Evolutionary conservation across 2,329 filamentous ascomycete genomes (phyloP), one percentile per base, ranked within the genome.

Genomic region (Colletotrichum coccodes): DNA sequence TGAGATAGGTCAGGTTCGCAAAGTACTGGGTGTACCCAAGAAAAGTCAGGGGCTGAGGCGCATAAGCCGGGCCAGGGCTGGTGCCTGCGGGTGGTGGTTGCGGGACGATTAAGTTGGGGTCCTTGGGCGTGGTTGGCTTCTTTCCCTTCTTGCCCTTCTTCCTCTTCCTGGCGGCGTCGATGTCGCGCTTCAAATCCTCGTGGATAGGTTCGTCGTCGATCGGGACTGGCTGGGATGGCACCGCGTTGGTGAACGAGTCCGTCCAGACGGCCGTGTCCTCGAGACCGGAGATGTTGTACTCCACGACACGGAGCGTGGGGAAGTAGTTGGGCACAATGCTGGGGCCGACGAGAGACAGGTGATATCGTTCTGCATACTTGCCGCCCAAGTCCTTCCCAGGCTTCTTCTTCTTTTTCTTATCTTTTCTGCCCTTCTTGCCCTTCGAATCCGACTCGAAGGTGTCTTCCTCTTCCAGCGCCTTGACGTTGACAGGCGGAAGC

Each of bases 301-400:
- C 94, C 72, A 95, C 85, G n/a, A 99, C 87, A n/a, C 95, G 89
- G 36, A 98, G 80, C 0, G 93, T 94, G 0, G 95, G 96, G 72
- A 95, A 96, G 79, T 94, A 97, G 76, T 96, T 98, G 7, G 95
- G 96, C 9, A 98, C 93, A 42, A 99, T 84, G 76, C 95, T 98
- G 0, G 95, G 93, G 53, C 91, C 89, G 64, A 98, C 91, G 30
- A 96, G 83, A 0, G 93, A 91, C 6, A 97, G 80, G 60, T 94
- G 91, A 78, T 94, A 99, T 60, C 94, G 89, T 80, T 99, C 94
- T 3, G 90, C 94, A 82, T 90, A 97, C 70, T 88, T 87, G 5
- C 95, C 95, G 23, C 93, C 94, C 71, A 97, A 91, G 71, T 84
- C 83, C 72, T 64, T 84, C 47, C 82, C 82, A 63, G 83, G 81